These are phyloP conservation scores for Pleoardoris graminearum DNA, from an alignment of 2,329 filamentous ascomycete species.

Conservation along the genomic window DNA sequence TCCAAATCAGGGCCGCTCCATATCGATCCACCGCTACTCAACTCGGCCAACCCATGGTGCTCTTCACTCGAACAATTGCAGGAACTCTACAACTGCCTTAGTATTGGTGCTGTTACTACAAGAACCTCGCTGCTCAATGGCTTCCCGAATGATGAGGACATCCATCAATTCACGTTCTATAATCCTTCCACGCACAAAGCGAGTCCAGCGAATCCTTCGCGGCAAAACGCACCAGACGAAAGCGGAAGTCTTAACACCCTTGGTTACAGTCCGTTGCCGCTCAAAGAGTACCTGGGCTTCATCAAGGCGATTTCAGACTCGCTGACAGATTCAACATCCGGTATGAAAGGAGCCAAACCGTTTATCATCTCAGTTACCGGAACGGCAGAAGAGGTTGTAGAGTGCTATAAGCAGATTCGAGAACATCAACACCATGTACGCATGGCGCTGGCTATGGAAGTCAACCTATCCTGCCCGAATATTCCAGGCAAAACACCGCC, in stretches of 20 bases:
- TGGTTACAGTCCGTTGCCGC: slow-evolving; percentile 69
- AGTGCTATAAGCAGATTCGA: slow-evolving; percentile 59
- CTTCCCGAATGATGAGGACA: slow-evolving; percentile 63
- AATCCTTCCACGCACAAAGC: slow-evolving; percentile 47
- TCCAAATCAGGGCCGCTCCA: slow-evolving; percentile 43
- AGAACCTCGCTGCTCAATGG: slow-evolving; percentile 68
- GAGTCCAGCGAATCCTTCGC: slow-evolving; percentile 22
- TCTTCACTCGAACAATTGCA: slow-evolving; percentile 65
- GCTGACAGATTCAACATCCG: slow-evolving; percentile 5
- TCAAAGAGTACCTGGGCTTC: slow-evolving; percentile 63
- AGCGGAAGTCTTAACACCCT: slow-evolving; percentile 64
- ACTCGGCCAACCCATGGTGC: slow-evolving; percentile 77
- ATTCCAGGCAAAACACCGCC: slow-evolving; percentile 70
- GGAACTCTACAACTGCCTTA: slow-evolving; percentile 61
- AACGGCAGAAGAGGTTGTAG: slow-evolving; percentile 57
- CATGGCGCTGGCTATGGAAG: slow-evolving; percentile 68
- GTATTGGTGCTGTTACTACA: slow-evolving; percentile 75
- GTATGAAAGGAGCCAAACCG: slow-evolving; percentile 51
- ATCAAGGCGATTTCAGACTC: slow-evolving; percentile 53
- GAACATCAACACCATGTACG: slow-evolving; percentile 31
- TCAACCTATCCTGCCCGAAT: slow-evolving; percentile 80
- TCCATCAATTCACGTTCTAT: slow-evolving; percentile 71
- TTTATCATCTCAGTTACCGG: slow-evolving; percentile 75
- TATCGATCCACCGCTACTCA: slow-evolving; percentile 69
- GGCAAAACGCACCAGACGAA: slow-evolving; percentile 27